Base-by-base conservation (phyloP, 371 early-diverging fungal genomes). In the Mucor piriformis region DNA sequence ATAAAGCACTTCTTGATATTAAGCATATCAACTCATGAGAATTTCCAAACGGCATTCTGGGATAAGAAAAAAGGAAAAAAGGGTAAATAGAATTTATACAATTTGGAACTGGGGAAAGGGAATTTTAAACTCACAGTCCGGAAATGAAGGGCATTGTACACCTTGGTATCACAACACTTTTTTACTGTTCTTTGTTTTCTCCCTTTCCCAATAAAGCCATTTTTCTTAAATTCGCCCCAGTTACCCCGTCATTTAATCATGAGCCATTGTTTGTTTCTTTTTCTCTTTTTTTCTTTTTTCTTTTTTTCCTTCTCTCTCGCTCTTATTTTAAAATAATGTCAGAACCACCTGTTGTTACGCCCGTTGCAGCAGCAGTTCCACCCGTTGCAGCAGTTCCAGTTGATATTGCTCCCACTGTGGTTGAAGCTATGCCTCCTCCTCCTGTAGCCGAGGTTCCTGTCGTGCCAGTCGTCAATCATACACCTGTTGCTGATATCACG, bases 1-100 rank as follows among this genome's bases (percentile, higher is more conserved):
- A 81, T n/a, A 81, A 60, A 6, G 76, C 75, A 55, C 66, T 66
- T 61, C 81, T 60, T 32, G 81, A 75, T 49, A 77, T 68, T 51
- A 61, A 61, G 47, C 54, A 55, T 11, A 81, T 71, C n/a, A 72
- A 35, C 51, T 81, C 81, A 37, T 81, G 81, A 25, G 70, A 63
- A 40, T 67, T 60, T 40, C 81, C 81, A 58, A 77, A 77, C 2
- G 81, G 81, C 81, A 81, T 80, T 37, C 46, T 53, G 15, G 18
- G 18, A 32, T 10, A 24, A 15, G 34, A 37, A 50, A 58, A 54
- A 33, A 59, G 18, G 35, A 2, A 43, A 20, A 16, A 25, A 27
- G 25, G 23, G n/a, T n/a, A n/a, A 23, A 47, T 23, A 47, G 10
- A 25, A 25, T 13, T 47, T 12, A 29, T 7, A 24, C 35, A n/a